Evolutionary conservation across 805 yeast species (phyloP).

Genomic region (Metschnikowia kofuensis): DNA sequence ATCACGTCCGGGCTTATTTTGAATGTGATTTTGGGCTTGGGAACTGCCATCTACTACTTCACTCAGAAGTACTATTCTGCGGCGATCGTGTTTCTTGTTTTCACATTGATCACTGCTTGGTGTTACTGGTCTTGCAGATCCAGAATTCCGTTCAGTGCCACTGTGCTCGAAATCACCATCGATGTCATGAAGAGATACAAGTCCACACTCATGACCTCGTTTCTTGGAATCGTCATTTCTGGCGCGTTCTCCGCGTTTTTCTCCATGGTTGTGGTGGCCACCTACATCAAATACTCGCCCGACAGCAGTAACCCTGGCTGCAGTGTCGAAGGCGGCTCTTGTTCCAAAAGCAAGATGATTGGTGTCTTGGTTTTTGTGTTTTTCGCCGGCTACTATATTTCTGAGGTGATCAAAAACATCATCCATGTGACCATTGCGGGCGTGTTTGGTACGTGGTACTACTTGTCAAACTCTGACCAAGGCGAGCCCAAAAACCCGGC

Average conservation of each 20-base stretch:
- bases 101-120: slow-evolving; percentile 61
- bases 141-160: slow-evolving; percentile 72
- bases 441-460: slow-evolving; percentile 89
- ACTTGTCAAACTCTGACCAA: slow-evolving; percentile 68
- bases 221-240: slow-evolving; percentile 56
- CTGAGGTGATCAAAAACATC: slow-evolving; percentile 78
- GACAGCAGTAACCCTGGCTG: slow-evolving; percentile 52
- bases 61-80: slow-evolving; percentile 71
- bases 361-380: slow-evolving; percentile 72
- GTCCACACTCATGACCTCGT: slow-evolving; percentile 58
- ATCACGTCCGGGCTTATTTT: slow-evolving; percentile 66
- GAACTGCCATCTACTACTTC: slow-evolving; percentile 73
- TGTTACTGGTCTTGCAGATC: slow-evolving; percentile 70
- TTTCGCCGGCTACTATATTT: slow-evolving; percentile 78
- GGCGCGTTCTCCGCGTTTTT: slow-evolving; percentile 67
- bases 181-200: slow-evolving; percentile 75
- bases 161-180: slow-evolving; percentile 66
- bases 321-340: slow-evolving; percentile 48
- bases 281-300: slow-evolving; percentile 75
- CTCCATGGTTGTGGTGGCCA: slow-evolving; percentile 65
- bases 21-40: slow-evolving; percentile 67
- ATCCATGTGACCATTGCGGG: slow-evolving; percentile 83
- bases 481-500: slow-evolving; percentile 82
- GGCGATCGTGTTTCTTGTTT: slow-evolving; percentile 69
- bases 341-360: slow-evolving; percentile 55